These are phyloP conservation scores for Trypanosoma melophagium DNA, from an alignment of 208 protist genomes.

Conservation along the genomic window DNA sequence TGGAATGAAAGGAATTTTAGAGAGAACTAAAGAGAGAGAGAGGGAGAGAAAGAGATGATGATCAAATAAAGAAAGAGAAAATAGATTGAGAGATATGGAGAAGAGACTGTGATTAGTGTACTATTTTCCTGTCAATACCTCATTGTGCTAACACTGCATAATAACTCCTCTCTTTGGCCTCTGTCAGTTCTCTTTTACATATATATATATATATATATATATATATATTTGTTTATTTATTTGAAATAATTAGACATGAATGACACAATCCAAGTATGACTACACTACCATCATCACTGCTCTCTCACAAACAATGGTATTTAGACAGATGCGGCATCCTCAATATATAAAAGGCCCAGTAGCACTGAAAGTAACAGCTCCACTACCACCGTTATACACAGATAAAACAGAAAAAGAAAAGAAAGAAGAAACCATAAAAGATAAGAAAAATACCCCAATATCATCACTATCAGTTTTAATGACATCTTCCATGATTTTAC, in stretches of 20 bases:
- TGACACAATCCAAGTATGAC: constrained; percentile 11
- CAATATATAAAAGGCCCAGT: constrained; percentile 26
- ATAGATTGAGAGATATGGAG: too few species aligned
- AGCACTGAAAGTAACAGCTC: constrained; percentile 26
- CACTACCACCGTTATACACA: background rate
- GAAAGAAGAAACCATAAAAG: background rate
- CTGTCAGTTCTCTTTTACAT: background rate
- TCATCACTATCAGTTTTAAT: background rate
- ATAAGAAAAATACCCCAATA: background rate
- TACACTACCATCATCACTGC: constrained; percentile 12
- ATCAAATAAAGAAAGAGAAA: too few species aligned
- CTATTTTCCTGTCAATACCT: too few species aligned
- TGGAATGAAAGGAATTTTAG: background rate
- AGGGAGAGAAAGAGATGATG: too few species aligned
- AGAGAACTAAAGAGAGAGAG: background rate
- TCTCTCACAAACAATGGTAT: constrained; percentile 17
- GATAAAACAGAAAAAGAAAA: background rate
- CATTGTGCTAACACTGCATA: background rate
- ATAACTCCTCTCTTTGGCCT: background rate
- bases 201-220: constrained; percentile 12
- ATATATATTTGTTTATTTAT: background rate
- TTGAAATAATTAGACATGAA: background rate
- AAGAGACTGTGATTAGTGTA: too few species aligned
- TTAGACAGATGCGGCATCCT: constrained; percentile 15
- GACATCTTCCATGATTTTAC: background rate